These are phyloP conservation scores for Trichophyton schoenleinii DNA, from an alignment of 2,329 filamentous ascomycete species.

Conservation along the genomic window DNA sequence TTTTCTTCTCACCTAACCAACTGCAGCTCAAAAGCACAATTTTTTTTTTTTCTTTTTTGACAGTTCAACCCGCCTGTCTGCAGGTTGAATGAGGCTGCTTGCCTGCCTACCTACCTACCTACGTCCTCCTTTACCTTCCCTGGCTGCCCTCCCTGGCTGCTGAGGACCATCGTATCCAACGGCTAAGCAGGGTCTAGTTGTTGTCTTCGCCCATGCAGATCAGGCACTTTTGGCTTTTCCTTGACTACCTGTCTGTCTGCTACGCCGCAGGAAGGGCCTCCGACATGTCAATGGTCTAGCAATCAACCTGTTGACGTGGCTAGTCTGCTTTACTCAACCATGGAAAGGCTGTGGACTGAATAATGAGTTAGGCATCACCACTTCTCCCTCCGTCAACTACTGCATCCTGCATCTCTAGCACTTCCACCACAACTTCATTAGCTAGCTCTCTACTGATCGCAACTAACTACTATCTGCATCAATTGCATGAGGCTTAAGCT, in stretches of 20 bases:
- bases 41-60: slow-evolving; percentile 8
- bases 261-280: not conserved
- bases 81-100: not conserved
- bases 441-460: no score
- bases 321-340: no score
- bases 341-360: no score
- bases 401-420: no score
- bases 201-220: not conserved
- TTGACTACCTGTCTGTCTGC: not conserved
- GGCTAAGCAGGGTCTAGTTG: not conserved
- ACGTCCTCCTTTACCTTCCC: not conserved
- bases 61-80: slow-evolving; percentile 3
- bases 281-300: no score
- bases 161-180: not conserved
- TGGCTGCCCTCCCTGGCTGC: not conserved
- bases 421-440: no score
- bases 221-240: not conserved
- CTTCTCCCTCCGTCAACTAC: no score
- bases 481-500: no score
- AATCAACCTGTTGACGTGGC: no score
- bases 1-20: not conserved
- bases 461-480: no score
- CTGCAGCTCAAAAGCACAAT: no score
- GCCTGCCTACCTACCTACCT: not conserved
- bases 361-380: no score